These are phyloP conservation scores for Podospora sp. DNA, from an alignment of 495 filamentous ascomycete genomes.

Conservation along the genomic window DNA sequence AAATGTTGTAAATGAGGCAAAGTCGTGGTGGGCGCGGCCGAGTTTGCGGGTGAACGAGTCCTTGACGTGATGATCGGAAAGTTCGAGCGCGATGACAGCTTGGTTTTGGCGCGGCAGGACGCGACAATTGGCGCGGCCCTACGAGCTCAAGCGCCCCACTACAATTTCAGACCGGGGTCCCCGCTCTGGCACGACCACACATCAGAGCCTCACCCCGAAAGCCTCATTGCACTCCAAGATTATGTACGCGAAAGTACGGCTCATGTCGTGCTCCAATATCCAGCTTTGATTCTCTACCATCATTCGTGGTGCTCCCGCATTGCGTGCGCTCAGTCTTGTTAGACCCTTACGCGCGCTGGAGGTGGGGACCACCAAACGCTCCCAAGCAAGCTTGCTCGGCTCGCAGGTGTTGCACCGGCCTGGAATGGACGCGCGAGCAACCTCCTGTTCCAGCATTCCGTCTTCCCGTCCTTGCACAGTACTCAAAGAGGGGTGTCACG, in stretches of 20 bases:
- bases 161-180: background rate
- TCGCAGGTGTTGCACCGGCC: background rate
- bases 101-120: slow-evolving; percentile 14
- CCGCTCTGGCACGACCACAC: background rate
- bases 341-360: no score
- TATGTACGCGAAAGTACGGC: background rate
- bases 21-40: background rate
- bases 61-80: slow-evolving; percentile 10
- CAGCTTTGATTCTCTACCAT: background rate
- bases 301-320: no score
- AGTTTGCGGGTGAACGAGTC: background rate
- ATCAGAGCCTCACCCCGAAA: no score
- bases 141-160: background rate
- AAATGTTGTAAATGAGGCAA: background rate
- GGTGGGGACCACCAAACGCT: no score
- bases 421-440: background rate
- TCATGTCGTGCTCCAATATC: background rate
- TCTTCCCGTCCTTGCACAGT: no score
- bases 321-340: no score
- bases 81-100: slow-evolving; percentile 8
- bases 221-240: background rate
- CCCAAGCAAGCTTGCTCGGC: no score
- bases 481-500: no score
- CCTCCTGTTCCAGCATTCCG: no score
- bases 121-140: slow-evolving; percentile 6